Evolutionary conservation across 129 eudicot genomes (phyloP).

Genomic region (Heracleum sosnowskyi): DNA sequence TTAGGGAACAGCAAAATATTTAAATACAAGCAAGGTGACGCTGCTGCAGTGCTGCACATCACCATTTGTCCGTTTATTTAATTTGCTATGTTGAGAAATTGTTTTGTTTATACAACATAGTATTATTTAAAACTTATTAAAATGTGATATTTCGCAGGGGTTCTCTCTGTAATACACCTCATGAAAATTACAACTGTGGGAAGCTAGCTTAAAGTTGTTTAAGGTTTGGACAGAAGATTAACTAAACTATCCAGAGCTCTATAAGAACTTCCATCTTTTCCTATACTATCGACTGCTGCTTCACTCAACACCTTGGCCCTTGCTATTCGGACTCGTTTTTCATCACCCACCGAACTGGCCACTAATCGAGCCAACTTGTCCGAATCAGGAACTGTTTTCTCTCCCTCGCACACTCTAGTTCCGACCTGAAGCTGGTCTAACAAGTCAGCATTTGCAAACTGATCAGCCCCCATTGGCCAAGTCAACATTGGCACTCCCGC

Average conservation of each 20-base stretch:
- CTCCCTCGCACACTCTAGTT: constrained; percentile 45
- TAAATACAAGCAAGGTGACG: too few relatives aligned
- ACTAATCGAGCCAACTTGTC: constrained; percentile 34
- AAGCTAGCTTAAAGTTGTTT: too few relatives aligned
- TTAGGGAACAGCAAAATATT: too few relatives aligned
- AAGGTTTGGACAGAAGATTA: too few relatives aligned
- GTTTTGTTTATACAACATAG: too few relatives aligned
- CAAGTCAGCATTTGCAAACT: constrained; percentile 42
- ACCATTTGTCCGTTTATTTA: too few relatives aligned
- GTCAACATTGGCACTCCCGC: constrained; percentile 60
- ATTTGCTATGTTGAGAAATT: too few relatives aligned
- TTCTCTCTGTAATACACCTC: too few relatives aligned
- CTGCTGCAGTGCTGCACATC: too few relatives aligned
- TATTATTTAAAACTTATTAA: too few relatives aligned
- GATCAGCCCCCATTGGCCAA: constrained; percentile 84
- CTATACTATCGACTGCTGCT: constrained; percentile 30
- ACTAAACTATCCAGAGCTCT: constrained; percentile 30
- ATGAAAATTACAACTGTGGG: too few relatives aligned
- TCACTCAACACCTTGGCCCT: constrained; percentile 23
- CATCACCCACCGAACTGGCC: constrained; percentile 16
- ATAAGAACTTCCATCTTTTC: constrained; percentile 40
- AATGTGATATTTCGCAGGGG: too few relatives aligned
- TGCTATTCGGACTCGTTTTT: constrained; percentile 21
- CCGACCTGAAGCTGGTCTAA: constrained; percentile 50
- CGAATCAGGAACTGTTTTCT: constrained; percentile 27